A percentile compares a stretch with the other conserved stretches of the same genome.
These are phyloP conservation scores for Geotrichum carabidarum DNA, from an alignment of 1,139 yeast species.

Conservation along the genomic window DNA sequence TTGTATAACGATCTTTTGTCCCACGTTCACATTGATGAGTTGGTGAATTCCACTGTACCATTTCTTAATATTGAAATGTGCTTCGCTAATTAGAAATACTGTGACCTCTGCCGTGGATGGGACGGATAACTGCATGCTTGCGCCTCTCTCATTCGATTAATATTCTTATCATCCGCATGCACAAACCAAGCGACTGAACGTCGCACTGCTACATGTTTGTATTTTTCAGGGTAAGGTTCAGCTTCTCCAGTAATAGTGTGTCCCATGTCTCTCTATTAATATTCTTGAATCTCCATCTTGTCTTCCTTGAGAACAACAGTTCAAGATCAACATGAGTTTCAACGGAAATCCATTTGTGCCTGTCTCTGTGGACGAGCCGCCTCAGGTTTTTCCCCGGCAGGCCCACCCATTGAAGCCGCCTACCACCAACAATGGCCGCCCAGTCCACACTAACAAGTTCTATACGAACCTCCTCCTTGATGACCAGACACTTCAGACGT, in stretches of 20 bases:
- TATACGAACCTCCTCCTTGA: constrained; percentile 72
- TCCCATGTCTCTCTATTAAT: constrained; percentile 36
- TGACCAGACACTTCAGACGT: constrained; percentile 56
- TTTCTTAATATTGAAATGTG: too few relatives aligned
- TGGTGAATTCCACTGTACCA: too few relatives aligned
- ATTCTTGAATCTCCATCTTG: constrained; percentile 31
- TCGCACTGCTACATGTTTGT: too few relatives aligned
- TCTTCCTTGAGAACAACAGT: not conserved
- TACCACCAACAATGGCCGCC: constrained; percentile 41
- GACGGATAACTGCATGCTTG: too few relatives aligned
- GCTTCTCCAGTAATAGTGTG: not conserved
- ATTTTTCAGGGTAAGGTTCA: not conserved
- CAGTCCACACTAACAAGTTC: constrained; percentile 77
- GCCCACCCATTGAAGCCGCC: constrained; percentile 44
- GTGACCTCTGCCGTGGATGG: too few relatives aligned
- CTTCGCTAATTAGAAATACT: too few relatives aligned
- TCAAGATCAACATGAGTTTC: constrained; percentile 17
- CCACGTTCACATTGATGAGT: too few relatives aligned
- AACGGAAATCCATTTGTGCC: constrained; percentile 29
- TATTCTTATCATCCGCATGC: too few relatives aligned
- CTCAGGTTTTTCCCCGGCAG: constrained; percentile 47
- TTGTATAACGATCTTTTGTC: not conserved
- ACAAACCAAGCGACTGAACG: too few relatives aligned
- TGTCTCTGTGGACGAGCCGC: constrained; percentile 46
- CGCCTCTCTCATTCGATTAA: too few relatives aligned